Conservation (phyloP, 495 filamentous ascomycete genomes). For the Podospora sp. region DNA sequence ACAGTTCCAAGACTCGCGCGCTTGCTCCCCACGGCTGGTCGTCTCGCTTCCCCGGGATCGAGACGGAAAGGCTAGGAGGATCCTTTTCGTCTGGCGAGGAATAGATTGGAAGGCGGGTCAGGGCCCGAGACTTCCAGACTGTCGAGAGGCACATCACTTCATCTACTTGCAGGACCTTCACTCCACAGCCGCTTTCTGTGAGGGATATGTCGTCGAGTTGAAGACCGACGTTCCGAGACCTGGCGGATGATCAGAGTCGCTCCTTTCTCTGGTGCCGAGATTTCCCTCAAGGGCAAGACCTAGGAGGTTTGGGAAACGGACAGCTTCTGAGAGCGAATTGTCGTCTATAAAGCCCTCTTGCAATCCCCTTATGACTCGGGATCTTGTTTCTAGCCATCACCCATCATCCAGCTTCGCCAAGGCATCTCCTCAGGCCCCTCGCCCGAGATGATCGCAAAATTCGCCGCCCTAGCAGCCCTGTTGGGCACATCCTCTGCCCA, state of each 20-base stretch:
- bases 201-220: neutral
- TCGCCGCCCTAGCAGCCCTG: constrained; percentile 40
- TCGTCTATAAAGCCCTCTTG: constrained; percentile 23
- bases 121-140: constrained; percentile 26
- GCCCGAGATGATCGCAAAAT: constrained; percentile 29
- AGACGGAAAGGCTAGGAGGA: constrained; percentile 3
- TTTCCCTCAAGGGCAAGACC: neutral
- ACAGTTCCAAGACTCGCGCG: neutral
- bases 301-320: neutral
- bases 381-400: neutral
- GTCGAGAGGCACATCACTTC: constrained; percentile 19
- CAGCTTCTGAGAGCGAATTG: neutral
- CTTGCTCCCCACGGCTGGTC: neutral
- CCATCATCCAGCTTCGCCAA: constrained; percentile 14
- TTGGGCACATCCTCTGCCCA: constrained; percentile 48
- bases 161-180: constrained; percentile 13
- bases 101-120: constrained; percentile 20
- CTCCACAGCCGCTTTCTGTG: constrained; percentile 25
- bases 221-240: neutral
- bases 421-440: constrained; percentile 4
- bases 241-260: neutral
- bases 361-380: neutral
- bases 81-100: constrained; percentile 1
- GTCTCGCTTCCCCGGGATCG: constrained; percentile 10
- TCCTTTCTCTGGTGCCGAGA: neutral